phyloP scores from a whole-genome alignment of 768 basidiomycete genomes.

The Lentinus brumalis region DNA sequence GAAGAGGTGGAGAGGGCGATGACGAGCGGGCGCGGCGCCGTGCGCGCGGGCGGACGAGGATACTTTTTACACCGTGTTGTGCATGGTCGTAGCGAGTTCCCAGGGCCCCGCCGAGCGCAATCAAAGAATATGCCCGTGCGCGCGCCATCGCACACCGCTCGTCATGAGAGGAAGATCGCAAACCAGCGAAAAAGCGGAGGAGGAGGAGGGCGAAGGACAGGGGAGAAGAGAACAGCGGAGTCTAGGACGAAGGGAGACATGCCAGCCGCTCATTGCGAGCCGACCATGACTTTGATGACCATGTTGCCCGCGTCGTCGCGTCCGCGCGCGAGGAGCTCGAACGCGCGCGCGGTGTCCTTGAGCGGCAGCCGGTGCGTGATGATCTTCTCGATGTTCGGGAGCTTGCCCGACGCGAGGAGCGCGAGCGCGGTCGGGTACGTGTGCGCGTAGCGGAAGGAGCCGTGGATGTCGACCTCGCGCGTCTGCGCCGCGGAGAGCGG shows the following conservation, averaged over 20 bases:
- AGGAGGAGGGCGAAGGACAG: background rate
- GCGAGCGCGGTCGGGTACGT: slow-evolving; percentile 87
- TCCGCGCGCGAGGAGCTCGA: slow-evolving; percentile 78
- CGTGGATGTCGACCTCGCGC: slow-evolving; percentile 91
- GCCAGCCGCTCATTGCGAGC: slow-evolving; percentile 21
- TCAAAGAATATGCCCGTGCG: slow-evolving; percentile 8
- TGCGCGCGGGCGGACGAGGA: slow-evolving; percentile 7
- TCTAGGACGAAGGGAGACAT: slow-evolving; percentile 1
- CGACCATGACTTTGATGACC: slow-evolving; percentile 91
- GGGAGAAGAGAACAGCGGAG: background rate
- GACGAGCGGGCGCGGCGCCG: slow-evolving; percentile 10
- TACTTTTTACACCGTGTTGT: slow-evolving; percentile 10
- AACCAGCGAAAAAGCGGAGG: background rate
- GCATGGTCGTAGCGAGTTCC: background rate
- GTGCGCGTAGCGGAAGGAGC: slow-evolving; percentile 89
- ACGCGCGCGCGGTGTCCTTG: slow-evolving; percentile 68
- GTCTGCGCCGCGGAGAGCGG: slow-evolving; percentile 83
- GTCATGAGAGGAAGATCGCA: background rate
- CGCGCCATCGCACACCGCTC: slow-evolving; percentile 6
- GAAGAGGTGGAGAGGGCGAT: background rate
- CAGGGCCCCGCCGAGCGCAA: background rate
- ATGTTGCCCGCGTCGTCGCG: slow-evolving; percentile 77
- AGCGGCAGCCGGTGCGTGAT: slow-evolving; percentile 79
- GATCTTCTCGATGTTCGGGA: slow-evolving; percentile 68
- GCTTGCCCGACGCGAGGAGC: slow-evolving; percentile 62